A percentile compares a stretch with the other conserved stretches of the same genome.
Conservation (phyloP, 345 rosid species). For the Eutrema japonicum region DNA sequence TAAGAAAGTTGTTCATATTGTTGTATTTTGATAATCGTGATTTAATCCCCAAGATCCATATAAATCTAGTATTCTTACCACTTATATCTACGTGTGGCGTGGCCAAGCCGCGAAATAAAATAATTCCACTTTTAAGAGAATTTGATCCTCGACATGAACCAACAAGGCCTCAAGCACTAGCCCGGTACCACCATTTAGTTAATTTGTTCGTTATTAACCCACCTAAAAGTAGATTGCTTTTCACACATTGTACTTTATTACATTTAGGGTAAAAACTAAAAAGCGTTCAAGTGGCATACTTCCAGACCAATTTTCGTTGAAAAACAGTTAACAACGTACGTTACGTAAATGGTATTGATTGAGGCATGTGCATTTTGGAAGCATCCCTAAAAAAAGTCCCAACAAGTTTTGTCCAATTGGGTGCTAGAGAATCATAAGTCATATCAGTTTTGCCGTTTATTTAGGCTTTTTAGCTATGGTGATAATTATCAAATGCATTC, state of each 20-base stretch:
- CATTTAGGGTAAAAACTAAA: slow-evolving; percentile 4
- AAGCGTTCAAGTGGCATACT: background rate
- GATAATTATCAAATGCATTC: slow-evolving; percentile 1
- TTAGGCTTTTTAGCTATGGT: slow-evolving; percentile 9
- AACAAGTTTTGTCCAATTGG: slow-evolving; percentile 34
- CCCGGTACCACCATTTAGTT: no score
- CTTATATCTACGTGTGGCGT: no score
- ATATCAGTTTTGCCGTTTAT: slow-evolving; percentile 12
- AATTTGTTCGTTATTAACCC: background rate
- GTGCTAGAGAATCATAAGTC: slow-evolving; percentile 27
- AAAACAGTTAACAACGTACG: background rate
- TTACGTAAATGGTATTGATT: background rate
- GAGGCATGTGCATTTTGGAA: slow-evolving; percentile 26
- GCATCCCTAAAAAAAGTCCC: slow-evolving; percentile 19
- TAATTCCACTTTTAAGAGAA: no score
- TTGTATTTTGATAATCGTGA: no score
- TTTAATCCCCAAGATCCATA: no score
- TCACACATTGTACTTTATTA: background rate
- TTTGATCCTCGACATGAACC: no score
- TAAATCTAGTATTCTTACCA: no score
- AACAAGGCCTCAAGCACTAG: no score
- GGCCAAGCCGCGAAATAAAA: no score
- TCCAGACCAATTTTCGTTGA: background rate
- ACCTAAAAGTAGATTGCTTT: background rate
- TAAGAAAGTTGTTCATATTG: no score